phyloP scores from a whole-genome alignment of 2,329 filamentous ascomycete species.

The Talaromyces sp. region DNA sequence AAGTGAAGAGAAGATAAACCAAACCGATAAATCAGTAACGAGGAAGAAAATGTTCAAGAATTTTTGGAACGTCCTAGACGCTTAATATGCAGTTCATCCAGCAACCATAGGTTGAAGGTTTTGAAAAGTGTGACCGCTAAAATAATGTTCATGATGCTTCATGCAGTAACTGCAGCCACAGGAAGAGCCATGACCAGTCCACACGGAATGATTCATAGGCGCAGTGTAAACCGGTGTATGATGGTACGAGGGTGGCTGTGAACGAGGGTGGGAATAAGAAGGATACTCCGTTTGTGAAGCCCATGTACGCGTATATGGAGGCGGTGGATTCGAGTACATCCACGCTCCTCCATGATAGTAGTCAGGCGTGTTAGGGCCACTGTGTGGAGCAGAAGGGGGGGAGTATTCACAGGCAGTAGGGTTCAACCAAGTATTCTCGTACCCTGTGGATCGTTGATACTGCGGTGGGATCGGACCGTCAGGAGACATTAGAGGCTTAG shows the following conservation, averaged over 20 bases:
- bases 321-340: slow-evolving; percentile 42
- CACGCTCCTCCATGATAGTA: slow-evolving; percentile 45
- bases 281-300: slow-evolving; percentile 32
- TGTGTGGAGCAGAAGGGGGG: slow-evolving; percentile 49
- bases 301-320: slow-evolving; percentile 42
- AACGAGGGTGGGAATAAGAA: slow-evolving; percentile 36
- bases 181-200: slow-evolving; percentile 46
- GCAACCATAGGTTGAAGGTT: slow-evolving; percentile 46
- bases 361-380: slow-evolving; percentile 46
- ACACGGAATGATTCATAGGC: slow-evolving; percentile 46
- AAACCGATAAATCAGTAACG: slow-evolving; percentile 31
- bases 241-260: slow-evolving; percentile 46
- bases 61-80: slow-evolving; percentile 10
- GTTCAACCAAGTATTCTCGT: slow-evolving; percentile 52
- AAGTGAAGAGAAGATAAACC: slow-evolving; percentile 29
- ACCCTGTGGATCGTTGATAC: slow-evolving; percentile 45
- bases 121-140: slow-evolving; percentile 43
- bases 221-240: slow-evolving; percentile 48
- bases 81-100: slow-evolving; percentile 27
- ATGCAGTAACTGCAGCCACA: slow-evolving; percentile 49
- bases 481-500: slow-evolving; percentile 49
- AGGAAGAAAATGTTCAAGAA: slow-evolving; percentile 22
- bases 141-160: slow-evolving; percentile 50
- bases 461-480: slow-evolving; percentile 50
- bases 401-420: slow-evolving; percentile 50